Conservation (phyloP, 805 yeast genomes). For the Wickerhamiella kurtzmanii region DNA sequence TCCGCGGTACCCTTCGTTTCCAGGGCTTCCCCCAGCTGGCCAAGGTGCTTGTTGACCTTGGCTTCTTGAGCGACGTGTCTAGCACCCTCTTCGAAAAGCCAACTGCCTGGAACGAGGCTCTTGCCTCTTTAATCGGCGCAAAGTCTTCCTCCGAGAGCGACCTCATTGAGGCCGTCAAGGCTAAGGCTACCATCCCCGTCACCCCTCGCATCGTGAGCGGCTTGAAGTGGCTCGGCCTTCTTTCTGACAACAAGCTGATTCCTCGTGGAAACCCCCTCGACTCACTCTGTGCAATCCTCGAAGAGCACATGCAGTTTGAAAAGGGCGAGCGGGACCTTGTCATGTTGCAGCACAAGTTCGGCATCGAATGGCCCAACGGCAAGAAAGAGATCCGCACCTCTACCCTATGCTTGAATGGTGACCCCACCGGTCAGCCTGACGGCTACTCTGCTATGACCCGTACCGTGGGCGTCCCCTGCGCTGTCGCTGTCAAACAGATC, state of each 20-base stretch:
- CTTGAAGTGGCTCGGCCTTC: slow-evolving; percentile 85
- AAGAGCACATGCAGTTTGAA: slow-evolving; percentile 90
- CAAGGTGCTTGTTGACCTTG: slow-evolving; percentile 87
- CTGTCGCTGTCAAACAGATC: slow-evolving; percentile 81
- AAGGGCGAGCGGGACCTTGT: slow-evolving; percentile 93
- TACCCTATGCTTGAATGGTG: slow-evolving; percentile 89
- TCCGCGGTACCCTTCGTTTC: slow-evolving; percentile 94
- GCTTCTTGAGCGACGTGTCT: slow-evolving; percentile 72
- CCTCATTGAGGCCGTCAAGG: slow-evolving; percentile 58
- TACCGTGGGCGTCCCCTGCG: slow-evolving; percentile 96
- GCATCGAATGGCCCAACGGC: slow-evolving; percentile 94
- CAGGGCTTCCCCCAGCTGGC: slow-evolving; percentile 98
- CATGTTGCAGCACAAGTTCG: slow-evolving; percentile 92
- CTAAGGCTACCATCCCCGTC: slow-evolving; percentile 64
- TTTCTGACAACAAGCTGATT: slow-evolving; percentile 58
- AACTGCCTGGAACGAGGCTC: slow-evolving; percentile 79
- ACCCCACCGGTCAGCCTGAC: slow-evolving; percentile 44
- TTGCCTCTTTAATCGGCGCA: slow-evolving; percentile 63
- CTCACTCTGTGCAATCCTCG: slow-evolving; percentile 91
- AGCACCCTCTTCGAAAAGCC: slow-evolving; percentile 39
- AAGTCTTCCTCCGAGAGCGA: slow-evolving; percentile 56
- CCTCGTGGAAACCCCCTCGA: slow-evolving; percentile 94
- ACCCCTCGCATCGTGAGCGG: slow-evolving; percentile 80
- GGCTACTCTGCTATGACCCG: slow-evolving; percentile 98
- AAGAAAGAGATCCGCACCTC: slow-evolving; percentile 83